Conservation (phyloP, 2,329 filamentous ascomycete species). For the Amphichorda felina region DNA sequence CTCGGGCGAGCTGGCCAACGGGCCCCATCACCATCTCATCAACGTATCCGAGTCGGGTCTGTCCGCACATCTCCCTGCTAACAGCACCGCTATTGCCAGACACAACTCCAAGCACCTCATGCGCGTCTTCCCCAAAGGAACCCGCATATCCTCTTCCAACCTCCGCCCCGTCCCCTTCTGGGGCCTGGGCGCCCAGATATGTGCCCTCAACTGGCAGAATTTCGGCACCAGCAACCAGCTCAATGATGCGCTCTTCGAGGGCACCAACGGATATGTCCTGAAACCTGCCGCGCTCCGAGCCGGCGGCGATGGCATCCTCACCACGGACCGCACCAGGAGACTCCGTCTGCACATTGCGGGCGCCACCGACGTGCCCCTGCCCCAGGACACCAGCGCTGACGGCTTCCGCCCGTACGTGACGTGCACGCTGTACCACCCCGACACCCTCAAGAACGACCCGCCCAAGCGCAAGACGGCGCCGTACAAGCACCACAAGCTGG, state of each 20-base stretch:
- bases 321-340: constrained; percentile 31
- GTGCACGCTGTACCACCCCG: constrained; percentile 49
- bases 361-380: constrained; percentile 47
- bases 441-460: constrained; percentile 31
- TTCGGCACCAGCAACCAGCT: constrained; percentile 55
- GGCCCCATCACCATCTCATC: constrained; percentile 53
- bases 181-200: constrained; percentile 57
- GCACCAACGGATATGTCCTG: constrained; percentile 52
- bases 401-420: constrained; percentile 54
- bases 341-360: constrained; percentile 49
- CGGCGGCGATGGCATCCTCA: constrained; percentile 38
- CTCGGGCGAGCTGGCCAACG: constrained; percentile 33
- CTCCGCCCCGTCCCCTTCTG: constrained; percentile 52
- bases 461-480: constrained; percentile 49
- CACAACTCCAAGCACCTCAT: constrained; percentile 58
- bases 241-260: constrained; percentile 56
- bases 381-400: constrained; percentile 35
- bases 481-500: constrained; percentile 47
- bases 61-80: constrained; percentile 33
- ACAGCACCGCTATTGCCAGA: constrained; percentile 31
- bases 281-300: constrained; percentile 49
- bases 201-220: constrained; percentile 59
- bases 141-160: constrained; percentile 54
- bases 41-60: constrained; percentile 57
- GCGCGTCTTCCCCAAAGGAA: constrained; percentile 59